Base-by-base conservation (phyloP, 129 eudicot species). In the Calendula officinalis region DNA sequence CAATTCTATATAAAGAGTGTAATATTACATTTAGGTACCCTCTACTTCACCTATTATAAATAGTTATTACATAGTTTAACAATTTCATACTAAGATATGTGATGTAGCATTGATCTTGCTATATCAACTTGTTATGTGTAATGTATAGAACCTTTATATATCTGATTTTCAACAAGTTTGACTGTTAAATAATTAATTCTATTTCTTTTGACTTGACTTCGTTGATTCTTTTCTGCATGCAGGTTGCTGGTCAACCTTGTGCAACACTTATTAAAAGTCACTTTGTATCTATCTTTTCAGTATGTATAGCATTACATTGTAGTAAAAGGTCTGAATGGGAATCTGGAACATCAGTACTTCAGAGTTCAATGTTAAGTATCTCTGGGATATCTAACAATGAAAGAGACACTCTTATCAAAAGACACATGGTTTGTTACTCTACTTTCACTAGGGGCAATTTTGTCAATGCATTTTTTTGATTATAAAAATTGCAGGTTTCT, bases 261-360 rank as follows among this genome's bases (percentile, higher is more conserved):
- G 80, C 92, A 38, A 79, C 55, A 74, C 78, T 94, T 71, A 73
- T 89, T 10, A 88, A 75, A 76, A 64, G 75, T 57, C 90, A 94
- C 77, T 94, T 94, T 80, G 99, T 86, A 64, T 86, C 83, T 50
- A 80, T 86, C 71, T 94, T 94, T 80, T 88, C 99, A n/a, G 68
- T 86, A 46, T 88, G 97, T 55, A 83, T 94, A 85, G 89, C 82
- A 9, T 76, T 94, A 56, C 95, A 86, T 77, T 88, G 97, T 74
- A 88, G 92, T 80, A 88, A 83, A 80, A 86, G 74, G 71, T 50
- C 82, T 49, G 90, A 84, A 12, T 74, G 84, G 82, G 86, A 86
- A 48, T 85, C 80, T 69, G 95, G 92, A 60, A 77, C 87, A 43
- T 50, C 71, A 13, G 95, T 63, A 43, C 79, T 94, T 68, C 92